A percentile compares a stretch with the other conserved stretches of the same genome.
These are phyloP conservation scores for Neurospora intermedia DNA, from an alignment of 495 filamentous ascomycete species.

Conservation along the genomic window DNA sequence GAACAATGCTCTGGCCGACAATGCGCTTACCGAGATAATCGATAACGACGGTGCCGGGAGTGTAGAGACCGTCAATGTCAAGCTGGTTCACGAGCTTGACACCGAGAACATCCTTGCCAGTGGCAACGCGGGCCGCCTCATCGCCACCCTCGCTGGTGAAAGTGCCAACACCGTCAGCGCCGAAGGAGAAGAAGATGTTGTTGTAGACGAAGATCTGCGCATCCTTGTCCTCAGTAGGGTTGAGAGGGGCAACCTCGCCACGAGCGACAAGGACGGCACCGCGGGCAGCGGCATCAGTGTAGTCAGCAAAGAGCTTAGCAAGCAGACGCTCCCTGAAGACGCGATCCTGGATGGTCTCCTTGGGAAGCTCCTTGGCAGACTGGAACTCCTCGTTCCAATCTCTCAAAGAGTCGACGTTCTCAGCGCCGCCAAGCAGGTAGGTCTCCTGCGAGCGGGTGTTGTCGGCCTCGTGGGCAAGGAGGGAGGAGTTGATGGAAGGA, in stretches of 20 bases:
- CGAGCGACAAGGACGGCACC: conserved; percentile 89
- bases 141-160: conserved; percentile 95
- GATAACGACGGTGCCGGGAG: conserved; percentile 89
- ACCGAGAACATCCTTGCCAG: conserved; percentile 91
- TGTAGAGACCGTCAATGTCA: conserved; percentile 87
- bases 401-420: conserved; percentile 84
- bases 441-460: conserved; percentile 85
- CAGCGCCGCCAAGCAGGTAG: conserved; percentile 77
- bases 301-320: conserved; percentile 94
- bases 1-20: conserved; percentile 96
- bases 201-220: conserved; percentile 99
- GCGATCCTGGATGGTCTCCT: conserved; percentile 86
- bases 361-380: conserved; percentile 84
- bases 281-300: conserved; percentile 85
- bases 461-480: conserved; percentile 66
- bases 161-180: conserved; percentile 93
- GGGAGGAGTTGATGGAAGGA: conserved; percentile 47
- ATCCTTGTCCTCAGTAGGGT: conserved; percentile 84
- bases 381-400: conserved; percentile 99
- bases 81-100: conserved; percentile 93
- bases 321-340: conserved; percentile 92
- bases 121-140: conserved; percentile 91
- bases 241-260: conserved; percentile 91
- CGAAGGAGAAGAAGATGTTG: conserved; percentile 98
- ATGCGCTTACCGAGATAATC: conserved; percentile 97